Evolutionary conservation across 2,329 filamentous ascomycete species (phyloP).

Genomic region (Laburnicola sp.): DNA sequence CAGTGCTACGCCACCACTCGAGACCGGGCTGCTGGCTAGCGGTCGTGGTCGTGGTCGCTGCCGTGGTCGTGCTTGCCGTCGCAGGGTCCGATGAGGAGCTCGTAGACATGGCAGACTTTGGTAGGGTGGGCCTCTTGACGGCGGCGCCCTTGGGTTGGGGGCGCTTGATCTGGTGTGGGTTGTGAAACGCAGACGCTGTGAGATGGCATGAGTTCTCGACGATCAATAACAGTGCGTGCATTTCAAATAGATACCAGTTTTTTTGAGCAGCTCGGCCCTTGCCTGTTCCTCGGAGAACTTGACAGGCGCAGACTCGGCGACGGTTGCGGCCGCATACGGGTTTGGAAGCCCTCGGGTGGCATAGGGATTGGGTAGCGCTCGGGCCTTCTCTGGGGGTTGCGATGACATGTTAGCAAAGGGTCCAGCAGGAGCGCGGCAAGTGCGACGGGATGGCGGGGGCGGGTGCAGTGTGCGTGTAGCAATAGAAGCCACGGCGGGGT

Average conservation of each 20-base stretch:
- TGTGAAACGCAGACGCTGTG: slow-evolving; percentile 40
- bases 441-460: neutral
- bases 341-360: slow-evolving; percentile 31
- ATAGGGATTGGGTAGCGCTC: slow-evolving; percentile 34
- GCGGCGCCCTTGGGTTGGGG: slow-evolving; percentile 32
- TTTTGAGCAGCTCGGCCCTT: slow-evolving; percentile 39
- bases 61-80: slow-evolving; percentile 13
- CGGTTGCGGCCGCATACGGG: slow-evolving; percentile 32
- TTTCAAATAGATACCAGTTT: slow-evolving; percentile 38
- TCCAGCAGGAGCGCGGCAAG: slow-evolving; percentile 5
- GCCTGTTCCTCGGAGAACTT: slow-evolving; percentile 34
- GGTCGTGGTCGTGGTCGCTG: slow-evolving; percentile 8
- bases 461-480: neutral
- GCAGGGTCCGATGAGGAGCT: slow-evolving; percentile 18
- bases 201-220: slow-evolving; percentile 30
- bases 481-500: no score
- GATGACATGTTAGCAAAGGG: slow-evolving; percentile 29
- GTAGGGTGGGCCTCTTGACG: slow-evolving; percentile 30
- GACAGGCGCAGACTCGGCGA: slow-evolving; percentile 34
- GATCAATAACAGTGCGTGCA: slow-evolving; percentile 22
- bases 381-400: slow-evolving; percentile 28
- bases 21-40: slow-evolving; percentile 8
- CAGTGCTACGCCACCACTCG: slow-evolving; percentile 68
- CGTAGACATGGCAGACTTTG: slow-evolving; percentile 19
- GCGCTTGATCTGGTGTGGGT: slow-evolving; percentile 39